Conservation (phyloP, 768 basidiomycete species). For the Hygrophorus russula region DNA sequence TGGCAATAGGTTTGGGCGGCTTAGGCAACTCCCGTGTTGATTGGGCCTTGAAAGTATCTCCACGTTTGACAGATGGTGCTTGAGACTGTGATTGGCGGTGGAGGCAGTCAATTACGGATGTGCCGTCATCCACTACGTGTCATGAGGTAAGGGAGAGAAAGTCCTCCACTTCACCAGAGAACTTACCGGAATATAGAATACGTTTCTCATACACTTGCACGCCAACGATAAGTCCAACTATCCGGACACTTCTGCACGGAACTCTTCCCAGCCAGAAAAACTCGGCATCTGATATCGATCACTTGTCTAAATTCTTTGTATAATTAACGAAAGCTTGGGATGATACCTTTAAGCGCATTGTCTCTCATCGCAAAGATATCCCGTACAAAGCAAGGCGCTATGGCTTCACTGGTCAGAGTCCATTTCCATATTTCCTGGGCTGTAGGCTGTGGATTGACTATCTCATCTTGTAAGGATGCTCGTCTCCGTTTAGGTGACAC, state of each 20-base stretch:
- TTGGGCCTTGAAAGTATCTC: background rate
- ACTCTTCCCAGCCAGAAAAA: constrained; percentile 64
- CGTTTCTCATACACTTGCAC: constrained; percentile 48
- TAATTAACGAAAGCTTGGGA: background rate
- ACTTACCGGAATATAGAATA: constrained; percentile 46
- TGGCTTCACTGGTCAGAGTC: constrained; percentile 45
- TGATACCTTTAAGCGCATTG: constrained; percentile 19
- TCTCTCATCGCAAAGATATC: constrained; percentile 40
- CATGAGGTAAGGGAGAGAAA: background rate
- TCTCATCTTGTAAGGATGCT: background rate
- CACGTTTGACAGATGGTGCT: constrained; percentile 11
- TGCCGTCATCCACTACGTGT: constrained; percentile 64
- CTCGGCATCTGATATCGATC: constrained; percentile 31
- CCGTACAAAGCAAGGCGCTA: constrained; percentile 42
- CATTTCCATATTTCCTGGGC: constrained; percentile 35
- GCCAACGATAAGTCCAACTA: constrained; percentile 59
- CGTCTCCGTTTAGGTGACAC: too few relatives aligned
- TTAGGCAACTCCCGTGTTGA: constrained; percentile 5
- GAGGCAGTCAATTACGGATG: constrained; percentile 58
- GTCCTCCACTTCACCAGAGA: background rate
- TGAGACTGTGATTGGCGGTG: constrained; percentile 25
- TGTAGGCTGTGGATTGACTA: constrained; percentile 2
- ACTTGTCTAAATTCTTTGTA: background rate
- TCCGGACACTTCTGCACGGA: constrained; percentile 52
- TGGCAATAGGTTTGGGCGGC: constrained; percentile 25